Percentiles rank a stretch among this genome's conserved stretches.
Evolutionary conservation across 352 stramenopile species (phyloP).

Genomic region (Pythium periplocum): DNA sequence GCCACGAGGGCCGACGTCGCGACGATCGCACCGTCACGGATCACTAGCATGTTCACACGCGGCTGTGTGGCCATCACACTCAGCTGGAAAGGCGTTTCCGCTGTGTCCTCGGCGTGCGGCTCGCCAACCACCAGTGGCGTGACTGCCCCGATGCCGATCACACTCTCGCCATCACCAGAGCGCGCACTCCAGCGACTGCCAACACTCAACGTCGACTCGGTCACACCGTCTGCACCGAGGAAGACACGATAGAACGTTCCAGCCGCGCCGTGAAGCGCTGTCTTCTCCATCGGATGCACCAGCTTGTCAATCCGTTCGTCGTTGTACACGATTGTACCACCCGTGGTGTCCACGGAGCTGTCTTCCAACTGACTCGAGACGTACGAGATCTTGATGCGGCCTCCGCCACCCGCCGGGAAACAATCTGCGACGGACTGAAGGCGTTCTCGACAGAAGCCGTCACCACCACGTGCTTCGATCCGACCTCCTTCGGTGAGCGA

Average conservation of each 20-base stretch:
- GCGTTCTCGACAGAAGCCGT: constrained; percentile 34
- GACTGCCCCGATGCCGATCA: constrained; percentile 4
- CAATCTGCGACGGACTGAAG: constrained; percentile 30
- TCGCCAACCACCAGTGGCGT: constrained; percentile 5
- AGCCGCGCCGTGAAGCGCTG: constrained; percentile 38
- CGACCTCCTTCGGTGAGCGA: constrained; percentile 28
- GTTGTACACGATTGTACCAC: constrained; percentile 25
- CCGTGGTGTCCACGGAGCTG: constrained; percentile 45
- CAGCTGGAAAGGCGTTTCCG: background rate
- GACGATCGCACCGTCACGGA: constrained; percentile 45
- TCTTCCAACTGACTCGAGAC: constrained; percentile 62
- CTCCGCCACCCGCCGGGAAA: constrained; percentile 54
- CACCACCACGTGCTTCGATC: constrained; percentile 44
- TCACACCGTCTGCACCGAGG: constrained; percentile 34
- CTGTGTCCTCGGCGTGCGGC: background rate
- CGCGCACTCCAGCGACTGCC: constrained; percentile 32
- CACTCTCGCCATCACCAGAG: background rate
- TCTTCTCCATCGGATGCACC: constrained; percentile 32
- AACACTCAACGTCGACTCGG: constrained; percentile 41
- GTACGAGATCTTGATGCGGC: constrained; percentile 61
- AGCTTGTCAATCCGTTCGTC: constrained; percentile 23
- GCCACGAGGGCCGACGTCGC: constrained; percentile 11
- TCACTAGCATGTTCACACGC: constrained; percentile 18
- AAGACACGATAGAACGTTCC: constrained; percentile 66
- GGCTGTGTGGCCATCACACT: no score